Conservation (phyloP, 148 eudicot genomes). For the Pharnaceum exiguum region DNA sequence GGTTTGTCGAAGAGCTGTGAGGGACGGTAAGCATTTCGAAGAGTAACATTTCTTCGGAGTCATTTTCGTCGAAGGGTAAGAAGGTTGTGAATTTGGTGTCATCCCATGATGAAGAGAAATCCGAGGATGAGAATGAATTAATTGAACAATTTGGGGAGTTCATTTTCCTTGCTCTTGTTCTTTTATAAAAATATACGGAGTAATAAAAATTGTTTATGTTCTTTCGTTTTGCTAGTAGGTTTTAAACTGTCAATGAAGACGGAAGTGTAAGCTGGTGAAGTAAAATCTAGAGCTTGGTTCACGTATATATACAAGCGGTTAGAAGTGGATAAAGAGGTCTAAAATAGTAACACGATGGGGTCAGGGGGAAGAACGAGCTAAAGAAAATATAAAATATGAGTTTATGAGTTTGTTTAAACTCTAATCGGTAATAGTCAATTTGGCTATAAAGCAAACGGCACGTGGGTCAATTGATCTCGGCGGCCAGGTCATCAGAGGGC, state of each 20-base stretch:
- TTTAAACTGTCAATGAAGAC: no score
- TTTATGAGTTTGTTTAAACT: background rate
- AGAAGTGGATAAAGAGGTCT: no score
- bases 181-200: no score
- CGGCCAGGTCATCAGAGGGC: conserved; percentile 21
- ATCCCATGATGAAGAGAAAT: conserved; percentile 13
- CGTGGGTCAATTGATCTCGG: conserved; percentile 22
- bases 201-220: no score
- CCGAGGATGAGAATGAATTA: conserved; percentile 3
- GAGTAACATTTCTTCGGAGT: conserved; percentile 65
- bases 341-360: no score
- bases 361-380: no score
- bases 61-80: conserved; percentile 59
- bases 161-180: background rate
- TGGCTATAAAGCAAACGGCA: conserved; percentile 7
- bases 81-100: background rate
- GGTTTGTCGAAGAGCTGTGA: conserved; percentile 4
- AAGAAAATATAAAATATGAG: background rate
- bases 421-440: conserved; percentile 7
- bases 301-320: no score
- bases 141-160: background rate
- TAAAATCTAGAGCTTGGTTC: no score
- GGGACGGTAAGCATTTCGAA: conserved; percentile 33
- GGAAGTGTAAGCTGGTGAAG: no score
- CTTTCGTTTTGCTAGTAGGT: no score